Evolutionary conservation across 768 basidiomycete species (phyloP).

Genomic region (Calocybe cyanea): DNA sequence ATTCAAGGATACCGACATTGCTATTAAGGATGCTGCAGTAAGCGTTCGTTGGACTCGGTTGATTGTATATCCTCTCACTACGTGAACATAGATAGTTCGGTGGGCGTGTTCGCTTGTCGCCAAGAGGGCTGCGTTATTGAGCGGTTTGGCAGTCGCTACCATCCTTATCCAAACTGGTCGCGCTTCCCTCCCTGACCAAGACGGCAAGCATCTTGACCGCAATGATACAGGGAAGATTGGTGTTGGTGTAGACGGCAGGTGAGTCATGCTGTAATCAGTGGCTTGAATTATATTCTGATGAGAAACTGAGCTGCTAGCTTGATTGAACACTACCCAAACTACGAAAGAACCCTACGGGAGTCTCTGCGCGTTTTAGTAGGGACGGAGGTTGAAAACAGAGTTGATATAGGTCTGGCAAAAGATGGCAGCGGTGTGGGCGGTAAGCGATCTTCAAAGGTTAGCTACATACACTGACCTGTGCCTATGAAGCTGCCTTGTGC

Average conservation of each 20-base stretch:
- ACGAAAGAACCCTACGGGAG: slow-evolving; percentile 68
- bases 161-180: slow-evolving; percentile 79
- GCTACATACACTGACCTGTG: not conserved
- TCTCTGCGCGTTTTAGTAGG: slow-evolving; percentile 78
- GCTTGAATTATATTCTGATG: too few relatives aligned
- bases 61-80: slow-evolving; percentile 16
- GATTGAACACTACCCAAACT: slow-evolving; percentile 89
- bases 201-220: slow-evolving; percentile 25
- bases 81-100: slow-evolving; percentile 56
- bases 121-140: slow-evolving; percentile 76
- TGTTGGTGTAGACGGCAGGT: slow-evolving; percentile 95
- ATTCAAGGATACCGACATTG: slow-evolving; percentile 52
- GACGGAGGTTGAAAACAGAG: slow-evolving; percentile 69
- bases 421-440: slow-evolving; percentile 98
- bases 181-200: slow-evolving; percentile 46
- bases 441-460: slow-evolving; percentile 34
- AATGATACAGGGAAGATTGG: slow-evolving; percentile 49
- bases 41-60: slow-evolving; percentile 9
- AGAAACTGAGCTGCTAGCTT: slow-evolving; percentile 45
- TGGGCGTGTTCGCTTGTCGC: slow-evolving; percentile 80
- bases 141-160: slow-evolving; percentile 84
- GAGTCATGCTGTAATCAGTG: not conserved
- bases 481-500: slow-evolving; percentile 70
- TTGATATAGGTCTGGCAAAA: slow-evolving; percentile 90
- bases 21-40: slow-evolving; percentile 56